Conservation (phyloP, 352 stramenopile genomes). For the Pythium pyrilobum region DNA sequence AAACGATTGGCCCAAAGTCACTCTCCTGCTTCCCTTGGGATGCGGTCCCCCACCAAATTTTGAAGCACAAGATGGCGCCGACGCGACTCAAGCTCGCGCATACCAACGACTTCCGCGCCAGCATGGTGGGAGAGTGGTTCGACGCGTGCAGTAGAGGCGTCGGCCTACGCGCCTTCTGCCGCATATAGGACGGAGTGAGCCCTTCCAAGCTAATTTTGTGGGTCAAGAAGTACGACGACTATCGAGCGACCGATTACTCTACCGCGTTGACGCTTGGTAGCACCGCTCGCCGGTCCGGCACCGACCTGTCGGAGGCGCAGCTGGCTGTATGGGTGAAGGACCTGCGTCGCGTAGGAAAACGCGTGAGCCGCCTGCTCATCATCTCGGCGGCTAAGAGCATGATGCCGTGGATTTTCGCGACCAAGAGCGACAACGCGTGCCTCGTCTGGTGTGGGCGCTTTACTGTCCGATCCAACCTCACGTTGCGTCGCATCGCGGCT, state of each 20-base stretch:
- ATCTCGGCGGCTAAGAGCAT: not conserved
- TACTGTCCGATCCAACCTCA: not conserved
- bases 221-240: not conserved
- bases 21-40: not conserved
- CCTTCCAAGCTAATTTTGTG: not conserved
- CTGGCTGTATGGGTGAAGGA: not conserved
- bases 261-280: not conserved
- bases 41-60: slow-evolving; percentile 1
- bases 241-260: not conserved
- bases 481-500: not conserved
- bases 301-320: not conserved
- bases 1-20: not conserved
- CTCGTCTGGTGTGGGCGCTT: not conserved
- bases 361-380: not conserved
- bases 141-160: not conserved
- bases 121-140: not conserved
- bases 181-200: not conserved
- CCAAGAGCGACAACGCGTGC: not conserved
- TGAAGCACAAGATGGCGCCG: not conserved
- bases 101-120: not conserved
- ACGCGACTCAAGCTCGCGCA: not conserved
- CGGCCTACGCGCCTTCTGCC: not conserved
- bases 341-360: not conserved
- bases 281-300: not conserved
- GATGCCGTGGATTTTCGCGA: not conserved